A percentile compares a stretch with the other conserved stretches of the same genome.
These are phyloP conservation scores for Dalbergia oliveri DNA, from an alignment of 306 rosid genomes.

Conservation along the genomic window DNA sequence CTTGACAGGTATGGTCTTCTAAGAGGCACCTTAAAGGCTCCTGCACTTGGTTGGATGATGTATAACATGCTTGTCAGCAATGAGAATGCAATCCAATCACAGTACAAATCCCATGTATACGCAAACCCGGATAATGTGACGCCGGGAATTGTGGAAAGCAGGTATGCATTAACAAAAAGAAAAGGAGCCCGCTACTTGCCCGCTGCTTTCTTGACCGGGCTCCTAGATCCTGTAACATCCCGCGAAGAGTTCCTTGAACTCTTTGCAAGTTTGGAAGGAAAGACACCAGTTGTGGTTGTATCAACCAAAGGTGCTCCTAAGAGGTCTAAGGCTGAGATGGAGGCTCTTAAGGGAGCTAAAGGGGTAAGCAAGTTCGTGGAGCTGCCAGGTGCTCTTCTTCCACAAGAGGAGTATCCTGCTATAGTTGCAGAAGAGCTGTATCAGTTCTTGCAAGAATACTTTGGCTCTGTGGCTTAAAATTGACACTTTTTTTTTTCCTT, in stretches of 20 bases:
- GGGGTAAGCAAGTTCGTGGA: conserved; percentile 92
- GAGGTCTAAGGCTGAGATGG: conserved; percentile 98
- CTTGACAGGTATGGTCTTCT: conserved; percentile 81
- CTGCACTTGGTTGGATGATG: conserved; percentile 99
- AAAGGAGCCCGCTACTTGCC: conserved; percentile 92
- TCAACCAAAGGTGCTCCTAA: conserved; percentile 82
- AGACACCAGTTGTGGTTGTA: conserved; percentile 73
- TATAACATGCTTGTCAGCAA: conserved; percentile 95
- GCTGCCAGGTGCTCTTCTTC: conserved; percentile 95
- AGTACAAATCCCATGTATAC: conserved; percentile 93
- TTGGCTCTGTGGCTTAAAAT: conserved; percentile 43
- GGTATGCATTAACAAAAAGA: conserved; percentile 79
- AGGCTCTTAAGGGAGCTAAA: conserved; percentile 84
- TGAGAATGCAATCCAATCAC: conserved; percentile 87
- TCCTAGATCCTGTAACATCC: conserved; percentile 81
- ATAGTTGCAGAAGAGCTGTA: conserved; percentile 81
- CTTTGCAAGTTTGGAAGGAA: conserved; percentile 75
- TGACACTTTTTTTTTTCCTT: not conserved
- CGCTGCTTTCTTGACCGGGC: conserved; percentile 88
- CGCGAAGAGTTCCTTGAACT: conserved; percentile 86
- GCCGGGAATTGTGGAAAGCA: conserved; percentile 73
- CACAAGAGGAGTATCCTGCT: conserved; percentile 91
- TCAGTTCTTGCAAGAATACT: conserved; percentile 74
- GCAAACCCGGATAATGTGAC: conserved; percentile 89
- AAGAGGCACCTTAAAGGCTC: conserved; percentile 89